Base-by-base conservation (phyloP, 805 yeast genomes). In the Ogataea paraovalis region DNA sequence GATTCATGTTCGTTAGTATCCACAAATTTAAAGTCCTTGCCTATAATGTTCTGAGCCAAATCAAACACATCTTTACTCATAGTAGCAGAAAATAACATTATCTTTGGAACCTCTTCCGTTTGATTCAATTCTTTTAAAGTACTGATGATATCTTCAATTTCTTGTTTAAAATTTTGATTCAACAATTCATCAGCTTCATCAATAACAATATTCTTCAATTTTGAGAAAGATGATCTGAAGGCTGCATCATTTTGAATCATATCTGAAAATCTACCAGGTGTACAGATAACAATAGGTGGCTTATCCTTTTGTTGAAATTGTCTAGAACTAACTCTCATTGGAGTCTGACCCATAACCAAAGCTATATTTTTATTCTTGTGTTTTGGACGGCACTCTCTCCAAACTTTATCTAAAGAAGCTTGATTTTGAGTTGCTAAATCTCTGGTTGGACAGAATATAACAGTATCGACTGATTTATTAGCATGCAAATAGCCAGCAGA, bases 101-200 rank as follows among this genome's bases (percentile, higher is more conserved):
- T 81, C 57, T 85, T 87, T 55, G 82, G 73, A 30, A 67, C 64
- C 2, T 65, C 62, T 6, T 70, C 69, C 13, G 54, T 53, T 14
- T 45, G 36, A 38, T 60, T 61, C 52, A 57, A 52, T 42, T 38
- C 49, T 46, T 46, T 74, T 52, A 87, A 67, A 34, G 58, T 64
- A 12, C 69, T 68, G 39, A 85, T 78, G 47, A 90, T 82, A 22
- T 72, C 69, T 47, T 76, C 73, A 50, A 91, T 72, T 52, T 80
- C 85, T 36, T 75, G 78, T 58, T 78, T 82, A 65, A 92, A 91
- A 16, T 96, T 95, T 51, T 80, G 82, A 64, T 85, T 94, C 50
- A 91, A 73, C 44, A 91, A 69, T 57, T 94, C 79, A 68, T 91
- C 97, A 34, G 97, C 97, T 70, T 91, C 98, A 66, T 91, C 97